A percentile compares a stretch with the other conserved stretches of the same genome.
These are phyloP conservation scores for Kalanchoe fedtschenkoi DNA, from an alignment of 164 flowering plant genomes.

Conservation along the genomic window DNA sequence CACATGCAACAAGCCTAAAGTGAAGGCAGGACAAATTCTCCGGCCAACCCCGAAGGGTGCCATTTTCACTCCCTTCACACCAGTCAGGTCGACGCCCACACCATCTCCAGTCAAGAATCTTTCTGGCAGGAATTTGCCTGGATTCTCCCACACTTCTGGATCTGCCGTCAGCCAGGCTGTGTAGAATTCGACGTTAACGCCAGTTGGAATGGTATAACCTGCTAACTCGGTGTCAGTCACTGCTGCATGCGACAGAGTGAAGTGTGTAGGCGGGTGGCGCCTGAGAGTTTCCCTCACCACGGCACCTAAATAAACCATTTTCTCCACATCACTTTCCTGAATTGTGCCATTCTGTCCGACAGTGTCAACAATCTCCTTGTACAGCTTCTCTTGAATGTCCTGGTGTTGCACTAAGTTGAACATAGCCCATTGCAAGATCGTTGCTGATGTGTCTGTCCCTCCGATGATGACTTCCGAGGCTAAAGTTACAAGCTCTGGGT, in stretches of 20 bases:
- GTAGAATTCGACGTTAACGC: too few species aligned
- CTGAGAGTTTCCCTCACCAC: slow-evolving; percentile 75
- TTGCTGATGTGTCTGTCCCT: slow-evolving; percentile 89
- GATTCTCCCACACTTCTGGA: slow-evolving; percentile 8
- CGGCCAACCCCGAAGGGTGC: slow-evolving; percentile 19
- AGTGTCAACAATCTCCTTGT: slow-evolving; percentile 37
- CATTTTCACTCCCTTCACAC: slow-evolving; percentile 8
- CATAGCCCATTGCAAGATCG: slow-evolving; percentile 71
- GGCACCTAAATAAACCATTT: slow-evolving; percentile 56
- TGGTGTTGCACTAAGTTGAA: slow-evolving; percentile 56
- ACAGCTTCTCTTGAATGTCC: slow-evolving; percentile 52
- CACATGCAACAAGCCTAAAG: slow-evolving; percentile 18
- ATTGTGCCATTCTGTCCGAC: slow-evolving; percentile 47
- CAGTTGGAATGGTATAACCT: slow-evolving; percentile 29
- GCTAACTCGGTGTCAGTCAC: slow-evolving; percentile 58
- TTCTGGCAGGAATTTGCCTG: slow-evolving; percentile 6
- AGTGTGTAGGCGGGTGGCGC: slow-evolving; percentile 87
- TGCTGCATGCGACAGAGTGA: slow-evolving; percentile 65
- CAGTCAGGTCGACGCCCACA: slow-evolving; percentile 7
- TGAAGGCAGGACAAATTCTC: slow-evolving; percentile 25
- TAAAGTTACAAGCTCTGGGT: slow-evolving; percentile 67
- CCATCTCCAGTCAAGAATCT: slow-evolving; percentile 4
- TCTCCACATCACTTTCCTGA: slow-evolving; percentile 47
- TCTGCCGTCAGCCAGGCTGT: slow-evolving; percentile 2
- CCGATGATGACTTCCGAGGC: slow-evolving; percentile 74